These are phyloP conservation scores for Lagerstroemia speciosa DNA, from an alignment of 345 rosid species.

Conservation along the genomic window DNA sequence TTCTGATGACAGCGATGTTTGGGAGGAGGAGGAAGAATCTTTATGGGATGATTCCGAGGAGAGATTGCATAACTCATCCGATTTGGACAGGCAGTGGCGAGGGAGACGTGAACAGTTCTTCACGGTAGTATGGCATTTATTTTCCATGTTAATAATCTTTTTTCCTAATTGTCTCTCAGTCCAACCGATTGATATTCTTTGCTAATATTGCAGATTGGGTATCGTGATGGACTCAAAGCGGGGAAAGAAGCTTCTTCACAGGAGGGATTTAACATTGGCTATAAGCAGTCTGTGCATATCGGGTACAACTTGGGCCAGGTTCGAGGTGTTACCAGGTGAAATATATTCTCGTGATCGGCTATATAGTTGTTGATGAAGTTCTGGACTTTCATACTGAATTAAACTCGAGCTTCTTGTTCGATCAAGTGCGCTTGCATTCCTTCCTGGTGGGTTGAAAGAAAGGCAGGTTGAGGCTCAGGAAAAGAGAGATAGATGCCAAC, in stretches of 20 bases:
- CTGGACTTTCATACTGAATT: neutral
- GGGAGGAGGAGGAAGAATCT: conserved; percentile 27
- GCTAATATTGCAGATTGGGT: conserved; percentile 44
- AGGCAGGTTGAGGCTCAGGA: conserved; percentile 39
- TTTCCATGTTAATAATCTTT: neutral
- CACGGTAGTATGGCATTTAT: conserved; percentile 24
- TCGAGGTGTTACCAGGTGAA: conserved; percentile 75
- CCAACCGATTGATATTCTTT: neutral
- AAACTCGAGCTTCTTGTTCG: neutral
- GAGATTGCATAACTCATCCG: conserved; percentile 18
- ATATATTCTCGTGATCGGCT: neutral
- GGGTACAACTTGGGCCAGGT: conserved; percentile 73
- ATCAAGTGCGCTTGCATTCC: conserved; percentile 47
- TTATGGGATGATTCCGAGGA: conserved; percentile 41
- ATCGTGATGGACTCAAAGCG: conserved; percentile 67
- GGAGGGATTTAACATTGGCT: conserved; percentile 72
- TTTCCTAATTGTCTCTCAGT: neutral
- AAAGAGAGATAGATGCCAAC: conserved; percentile 35
- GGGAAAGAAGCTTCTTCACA: conserved; percentile 67
- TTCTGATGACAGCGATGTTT: conserved; percentile 16
- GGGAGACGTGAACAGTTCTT: conserved; percentile 34
- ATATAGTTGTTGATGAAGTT: neutral
- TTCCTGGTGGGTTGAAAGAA: conserved; percentile 47
- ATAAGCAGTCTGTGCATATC: conserved; percentile 44
- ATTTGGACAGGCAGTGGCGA: conserved; percentile 41